Percentiles rank a stretch among this genome's conserved stretches.
Conservation (phyloP, 306 rosid species). For the Senna siamea region DNA sequence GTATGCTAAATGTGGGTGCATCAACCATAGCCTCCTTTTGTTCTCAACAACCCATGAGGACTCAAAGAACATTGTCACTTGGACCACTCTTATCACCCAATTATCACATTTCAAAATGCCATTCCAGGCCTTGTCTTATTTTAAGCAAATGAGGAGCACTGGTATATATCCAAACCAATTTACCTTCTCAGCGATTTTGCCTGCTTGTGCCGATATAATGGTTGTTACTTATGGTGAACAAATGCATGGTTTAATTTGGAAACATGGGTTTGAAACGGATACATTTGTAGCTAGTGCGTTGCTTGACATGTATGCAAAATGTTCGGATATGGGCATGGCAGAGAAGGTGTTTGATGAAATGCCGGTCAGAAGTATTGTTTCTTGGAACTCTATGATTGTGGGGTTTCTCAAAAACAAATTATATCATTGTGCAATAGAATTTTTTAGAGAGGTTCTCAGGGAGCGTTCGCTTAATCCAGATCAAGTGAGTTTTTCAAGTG, state of each 20-base stretch:
- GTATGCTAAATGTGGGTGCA: conserved; percentile 52
- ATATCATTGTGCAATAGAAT: conserved; percentile 45
- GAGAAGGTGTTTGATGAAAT: conserved; percentile 67
- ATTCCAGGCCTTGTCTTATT: conserved; percentile 46
- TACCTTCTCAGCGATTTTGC: conserved; percentile 64
- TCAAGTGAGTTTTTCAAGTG: conserved; percentile 60
- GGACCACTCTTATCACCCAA: conserved; percentile 63
- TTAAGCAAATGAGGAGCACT: conserved; percentile 49
- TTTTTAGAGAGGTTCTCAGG: conserved; percentile 43
- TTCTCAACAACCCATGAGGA: conserved; percentile 36
- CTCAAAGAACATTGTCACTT: conserved; percentile 47
- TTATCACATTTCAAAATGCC: conserved; percentile 47
- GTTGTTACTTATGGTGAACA: conserved; percentile 49
- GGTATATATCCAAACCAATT: conserved; percentile 57
- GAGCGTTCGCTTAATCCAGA: conserved; percentile 45
- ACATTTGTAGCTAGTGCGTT: conserved; percentile 56
- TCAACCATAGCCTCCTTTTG: conserved; percentile 44
- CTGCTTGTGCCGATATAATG: conserved; percentile 48
- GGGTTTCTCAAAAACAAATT: conserved; percentile 54
- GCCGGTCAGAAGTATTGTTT: conserved; percentile 55
- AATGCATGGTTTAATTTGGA: conserved; percentile 53
- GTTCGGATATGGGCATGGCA: conserved; percentile 42
- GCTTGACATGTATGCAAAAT: conserved; percentile 57
- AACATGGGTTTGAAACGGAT: conserved; percentile 48
- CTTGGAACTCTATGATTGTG: conserved; percentile 63